A percentile compares a stretch with the other conserved stretches of the same genome.
phyloP scores from a whole-genome alignment of 176 grass and related monocot genomes.

The Thalia dealbata region DNA sequence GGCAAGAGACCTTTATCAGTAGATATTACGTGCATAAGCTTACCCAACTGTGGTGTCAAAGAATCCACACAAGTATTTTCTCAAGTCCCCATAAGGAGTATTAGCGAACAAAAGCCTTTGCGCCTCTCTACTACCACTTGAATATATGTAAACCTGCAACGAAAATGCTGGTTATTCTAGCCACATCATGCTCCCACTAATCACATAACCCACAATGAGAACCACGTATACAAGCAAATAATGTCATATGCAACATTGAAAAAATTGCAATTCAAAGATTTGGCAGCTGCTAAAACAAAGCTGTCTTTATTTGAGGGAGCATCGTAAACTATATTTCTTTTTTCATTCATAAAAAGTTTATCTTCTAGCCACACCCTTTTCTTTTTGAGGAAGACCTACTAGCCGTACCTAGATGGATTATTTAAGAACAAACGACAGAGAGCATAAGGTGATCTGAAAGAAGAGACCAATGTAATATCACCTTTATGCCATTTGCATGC shows the following conservation, averaged over 20 bases:
- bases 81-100: constrained; percentile 62
- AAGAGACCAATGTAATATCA: constrained; percentile 9
- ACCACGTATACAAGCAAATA: neutral
- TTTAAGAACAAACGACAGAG: neutral
- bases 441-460: neutral
- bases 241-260: neutral
- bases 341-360: too few relatives aligned
- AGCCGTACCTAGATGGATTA: neutral
- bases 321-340: neutral
- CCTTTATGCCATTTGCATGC: constrained; percentile 63
- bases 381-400: too few relatives aligned
- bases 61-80: constrained; percentile 66
- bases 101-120: constrained; percentile 92
- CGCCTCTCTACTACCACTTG: constrained; percentile 93
- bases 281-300: neutral
- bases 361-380: too few relatives aligned
- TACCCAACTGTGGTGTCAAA: constrained; percentile 92
- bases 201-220: neutral
- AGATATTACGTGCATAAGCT: constrained; percentile 12
- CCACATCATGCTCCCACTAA: neutral
- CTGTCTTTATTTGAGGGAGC: neutral
- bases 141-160: constrained; percentile 92
- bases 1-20: neutral
- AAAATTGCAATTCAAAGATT: neutral
- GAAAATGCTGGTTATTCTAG: neutral